Base-by-base conservation (phyloP, 768 basidiomycete species). In the Obba rivulosa region DNA sequence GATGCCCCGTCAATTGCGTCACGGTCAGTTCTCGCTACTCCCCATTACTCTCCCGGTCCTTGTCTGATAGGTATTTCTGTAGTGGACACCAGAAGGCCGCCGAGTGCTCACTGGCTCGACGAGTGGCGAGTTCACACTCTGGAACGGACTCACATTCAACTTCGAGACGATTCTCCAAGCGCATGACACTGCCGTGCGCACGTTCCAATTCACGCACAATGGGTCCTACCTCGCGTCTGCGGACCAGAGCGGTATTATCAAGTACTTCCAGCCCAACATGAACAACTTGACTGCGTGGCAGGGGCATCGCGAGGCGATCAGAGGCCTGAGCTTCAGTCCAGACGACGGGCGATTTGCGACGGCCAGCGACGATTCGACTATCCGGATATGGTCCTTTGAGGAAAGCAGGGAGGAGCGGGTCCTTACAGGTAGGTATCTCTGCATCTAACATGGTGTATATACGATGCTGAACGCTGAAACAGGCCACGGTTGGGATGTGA, bases 401-500 rank as follows among this genome's bases (percentile, higher is more conserved):
- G 88, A 91, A 62, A 87, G 87, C 53, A 75, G 86, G 43, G 88
- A 94, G 52, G 96, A 97, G 68, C 83, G 85, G 51, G 82, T 85
- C 1, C 71, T 97, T 55, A 89, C 88, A 34, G 94, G 93, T 85
- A 51, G 31, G 51, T 52, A 3, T 13, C 18, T 35, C 4, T 34
- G 13, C 2, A 2, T 34, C 11, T 16, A 23, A 48, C 2, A 34
- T 20, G 20, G 3, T 17, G 10, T 16, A 10, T 3, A 17, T 7
- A 17, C n/a, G 3, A n/a, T 18, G 21, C 37, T 52, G 10, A 49
- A 20, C 28, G 44, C 13, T 20, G 17, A n/a, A 0, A 2, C 44
- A 92, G 93, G 93, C n/a, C 95, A 98, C 58, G 93, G 94, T 4
- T 97, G 94, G 93, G 96, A 99, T 59, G 96, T 99, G 18, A 89